Base-by-base conservation (phyloP, 129 eudicot species). In the Lonicera japonica region DNA sequence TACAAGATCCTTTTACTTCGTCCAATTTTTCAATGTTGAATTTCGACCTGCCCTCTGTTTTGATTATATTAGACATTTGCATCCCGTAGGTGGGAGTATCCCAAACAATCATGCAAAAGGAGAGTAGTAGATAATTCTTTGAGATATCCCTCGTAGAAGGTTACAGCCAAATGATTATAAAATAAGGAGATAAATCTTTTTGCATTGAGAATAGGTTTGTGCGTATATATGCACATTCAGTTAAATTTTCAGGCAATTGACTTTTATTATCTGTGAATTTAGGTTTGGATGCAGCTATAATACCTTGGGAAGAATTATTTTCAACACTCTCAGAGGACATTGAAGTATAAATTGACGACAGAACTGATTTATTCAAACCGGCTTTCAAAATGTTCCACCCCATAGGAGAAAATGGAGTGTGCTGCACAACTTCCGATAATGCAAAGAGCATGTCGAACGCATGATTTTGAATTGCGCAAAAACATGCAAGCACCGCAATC, bases 321-420 rank as follows among this genome's bases (percentile, higher is more conserved):
- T 61, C 53, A 57, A 55, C 36, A 36, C 56, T 67, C 59, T 61
- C 75, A 25, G 65, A 24, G 68, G 64, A 71, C 59, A 76, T 63
- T 15, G 85, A 71, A 20, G 72, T 70, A 40, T 72, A 75, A 62
- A 80, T 75, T 38, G 81, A 80, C 70, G 77, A 68, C 63, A 80
- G 71, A 68, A 80, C 77, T 11, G 81, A 80, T 65, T 76, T 75
- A 61, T 75, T 80, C 36, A 80, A 72, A 54, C 85, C 85, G 5
- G 85, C 81, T 76, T 75, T 75, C 73, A 80, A 59, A 66, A 75
- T 75, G 57, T 73, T 80, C 75, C 78, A 80, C 59, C 85, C 79
- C 25, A 75, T 73, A 19, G 85, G 85, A 68, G 75, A 73, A 55
- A 68, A 64, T 0, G 85, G 85, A 25, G 75, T 76, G 52, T 75